These are phyloP conservation scores for Lachancea fermentati DNA, from an alignment of 805 yeast genomes.

Conservation along the genomic window DNA sequence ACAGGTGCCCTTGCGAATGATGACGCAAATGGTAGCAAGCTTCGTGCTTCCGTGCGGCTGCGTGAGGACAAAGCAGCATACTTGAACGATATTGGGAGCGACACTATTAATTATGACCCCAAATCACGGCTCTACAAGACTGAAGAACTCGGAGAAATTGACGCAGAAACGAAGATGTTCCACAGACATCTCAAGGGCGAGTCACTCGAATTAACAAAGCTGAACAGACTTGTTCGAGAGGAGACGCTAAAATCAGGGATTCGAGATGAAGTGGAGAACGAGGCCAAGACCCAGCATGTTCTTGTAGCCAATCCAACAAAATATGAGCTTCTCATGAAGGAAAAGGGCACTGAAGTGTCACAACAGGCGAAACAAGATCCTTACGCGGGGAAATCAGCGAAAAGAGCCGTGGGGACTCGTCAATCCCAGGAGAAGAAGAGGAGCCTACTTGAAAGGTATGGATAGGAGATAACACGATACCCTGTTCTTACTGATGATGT, in stretches of 20 bases:
- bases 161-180: slow-evolving; percentile 42
- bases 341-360: slow-evolving; percentile 3
- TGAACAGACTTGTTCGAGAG: slow-evolving; percentile 48
- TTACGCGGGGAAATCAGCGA: slow-evolving; percentile 13
- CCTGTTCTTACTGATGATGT: neutral
- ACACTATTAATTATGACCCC: slow-evolving; percentile 47
- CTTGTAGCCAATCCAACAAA: slow-evolving; percentile 34
- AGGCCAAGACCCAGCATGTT: slow-evolving; percentile 26
- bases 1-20: slow-evolving; percentile 19
- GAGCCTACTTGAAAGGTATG: slow-evolving; percentile 20
- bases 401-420: slow-evolving; percentile 18
- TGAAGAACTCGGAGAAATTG: slow-evolving; percentile 30
- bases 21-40: slow-evolving; percentile 12
- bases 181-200: slow-evolving; percentile 53
- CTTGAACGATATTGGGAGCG: slow-evolving; percentile 44
- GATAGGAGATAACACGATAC: slow-evolving; percentile 8
- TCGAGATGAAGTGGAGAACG: slow-evolving; percentile 23
- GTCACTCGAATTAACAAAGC: slow-evolving; percentile 45
- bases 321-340: slow-evolving; percentile 23
- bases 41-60: slow-evolving; percentile 45
- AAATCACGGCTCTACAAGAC: slow-evolving; percentile 40
- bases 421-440: slow-evolving; percentile 16
- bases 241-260: slow-evolving; percentile 29
- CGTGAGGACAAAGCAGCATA: slow-evolving; percentile 75
- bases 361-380: slow-evolving; percentile 6